These are phyloP conservation scores for Tulasnella sp. DNA, from an alignment of 768 basidiomycete species.

Conservation along the genomic window DNA sequence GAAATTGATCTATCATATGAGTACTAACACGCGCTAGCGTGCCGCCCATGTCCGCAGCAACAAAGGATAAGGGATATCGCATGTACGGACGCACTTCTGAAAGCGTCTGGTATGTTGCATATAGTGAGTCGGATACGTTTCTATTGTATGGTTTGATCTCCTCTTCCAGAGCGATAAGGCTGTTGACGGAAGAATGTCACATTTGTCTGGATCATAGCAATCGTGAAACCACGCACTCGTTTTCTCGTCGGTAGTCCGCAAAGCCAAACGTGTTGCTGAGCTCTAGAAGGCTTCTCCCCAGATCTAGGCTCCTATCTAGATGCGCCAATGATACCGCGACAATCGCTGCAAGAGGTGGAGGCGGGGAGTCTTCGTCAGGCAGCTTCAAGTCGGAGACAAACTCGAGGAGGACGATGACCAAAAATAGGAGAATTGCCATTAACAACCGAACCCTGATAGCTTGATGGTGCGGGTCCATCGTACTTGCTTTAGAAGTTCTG, in stretches of 20 bases:
- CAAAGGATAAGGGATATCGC: not conserved
- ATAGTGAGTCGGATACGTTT: not conserved
- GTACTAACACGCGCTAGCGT: not conserved
- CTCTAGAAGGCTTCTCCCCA: not conserved
- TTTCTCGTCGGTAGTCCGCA: not conserved
- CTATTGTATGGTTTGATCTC: not conserved
- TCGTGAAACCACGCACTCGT: not conserved
- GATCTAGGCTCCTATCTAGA: not conserved
- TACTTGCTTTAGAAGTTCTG: not conserved
- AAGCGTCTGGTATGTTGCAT: not conserved
- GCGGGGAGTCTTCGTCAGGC: not conserved
- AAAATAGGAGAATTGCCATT: not conserved
- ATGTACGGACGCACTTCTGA: not conserved
- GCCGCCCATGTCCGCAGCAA: not conserved
- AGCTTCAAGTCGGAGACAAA: not conserved
- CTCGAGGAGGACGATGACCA: not conserved
- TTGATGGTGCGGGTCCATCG: not conserved
- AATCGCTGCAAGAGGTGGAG: not conserved
- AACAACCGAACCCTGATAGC: not conserved
- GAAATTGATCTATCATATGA: not conserved
- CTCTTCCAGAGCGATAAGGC: not conserved
- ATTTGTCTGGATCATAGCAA: not conserved
- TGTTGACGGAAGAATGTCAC: not conserved
- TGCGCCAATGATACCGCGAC: not conserved
- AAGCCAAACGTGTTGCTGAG: not conserved